Conservation (phyloP, 305 asterid species). For the Withania somnifera region DNA sequence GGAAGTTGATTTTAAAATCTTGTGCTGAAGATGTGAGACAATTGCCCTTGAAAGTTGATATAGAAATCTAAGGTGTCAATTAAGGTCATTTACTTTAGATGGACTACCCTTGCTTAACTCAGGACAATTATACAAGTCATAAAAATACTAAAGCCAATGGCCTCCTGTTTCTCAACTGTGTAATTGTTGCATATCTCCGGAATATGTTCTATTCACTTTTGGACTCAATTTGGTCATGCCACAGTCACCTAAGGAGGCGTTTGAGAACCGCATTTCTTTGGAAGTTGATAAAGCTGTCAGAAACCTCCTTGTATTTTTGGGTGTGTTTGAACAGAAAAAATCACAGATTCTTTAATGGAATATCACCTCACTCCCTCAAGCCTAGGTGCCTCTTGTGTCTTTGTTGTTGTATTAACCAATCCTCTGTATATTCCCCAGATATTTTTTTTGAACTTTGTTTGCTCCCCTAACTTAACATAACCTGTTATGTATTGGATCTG, state of each 20-base stretch:
- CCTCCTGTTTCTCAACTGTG: neutral
- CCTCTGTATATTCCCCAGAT: neutral
- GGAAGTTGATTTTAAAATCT: too few relatives aligned
- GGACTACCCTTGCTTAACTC: too few relatives aligned
- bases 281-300: neutral
- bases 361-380: neutral
- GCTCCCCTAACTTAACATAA: neutral
- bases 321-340: neutral
- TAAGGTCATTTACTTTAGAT: too few relatives aligned
- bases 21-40: too few relatives aligned
- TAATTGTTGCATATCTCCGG: neutral
- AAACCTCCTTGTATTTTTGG: neutral
- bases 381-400: neutral
- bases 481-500: neutral
- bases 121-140: neutral
- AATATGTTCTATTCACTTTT: neutral
- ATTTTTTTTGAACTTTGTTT: neutral
- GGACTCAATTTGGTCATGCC: neutral
- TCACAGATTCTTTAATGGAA: neutral
- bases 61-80: too few relatives aligned
- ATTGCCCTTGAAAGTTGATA: too few relatives aligned
- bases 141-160: neutral
- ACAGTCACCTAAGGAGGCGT: neutral
- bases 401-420: neutral
- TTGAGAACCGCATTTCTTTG: neutral